Percentiles rank a stretch among this genome's conserved stretches.
Evolutionary conservation across 2,329 filamentous ascomycete genomes (phyloP).

Genomic region (Hymenoscyphus fructigenus): DNA sequence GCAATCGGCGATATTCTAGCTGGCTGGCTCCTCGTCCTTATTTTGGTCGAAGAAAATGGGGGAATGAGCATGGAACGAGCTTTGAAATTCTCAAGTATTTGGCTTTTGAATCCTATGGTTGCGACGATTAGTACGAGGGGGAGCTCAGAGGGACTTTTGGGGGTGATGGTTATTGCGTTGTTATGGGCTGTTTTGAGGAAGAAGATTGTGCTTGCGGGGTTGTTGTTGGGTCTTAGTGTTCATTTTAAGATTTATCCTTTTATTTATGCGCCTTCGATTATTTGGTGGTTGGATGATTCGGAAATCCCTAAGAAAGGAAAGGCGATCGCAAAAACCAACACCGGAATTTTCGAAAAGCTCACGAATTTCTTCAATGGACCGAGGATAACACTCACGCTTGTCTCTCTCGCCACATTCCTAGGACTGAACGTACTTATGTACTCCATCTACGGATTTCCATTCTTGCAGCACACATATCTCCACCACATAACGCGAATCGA

Average conservation of each 20-base stretch:
- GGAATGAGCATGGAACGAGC: conserved; percentile 49
- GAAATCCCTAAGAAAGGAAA: conserved; percentile 34
- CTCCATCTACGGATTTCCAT: conserved; percentile 71
- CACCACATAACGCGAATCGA: conserved; percentile 93
- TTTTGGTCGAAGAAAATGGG: conserved; percentile 45
- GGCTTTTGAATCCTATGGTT: conserved; percentile 97
- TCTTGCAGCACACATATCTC: conserved; percentile 86
- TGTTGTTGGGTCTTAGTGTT: conserved; percentile 77
- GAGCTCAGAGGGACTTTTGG: conserved; percentile 87
- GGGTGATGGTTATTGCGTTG: conserved; percentile 77
- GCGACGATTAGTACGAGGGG: conserved; percentile 94
- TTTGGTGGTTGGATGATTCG: conserved; percentile 75
- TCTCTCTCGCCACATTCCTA: conserved; percentile 72
- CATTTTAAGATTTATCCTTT: conserved; percentile 99
- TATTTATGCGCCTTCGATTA: conserved; percentile 80
- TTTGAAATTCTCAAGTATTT: conserved; percentile 78
- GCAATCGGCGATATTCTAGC: conserved; percentile 80
- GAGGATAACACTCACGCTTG: conserved; percentile 57
- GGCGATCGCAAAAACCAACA: too few relatives aligned
- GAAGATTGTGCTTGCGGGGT: conserved; percentile 64
- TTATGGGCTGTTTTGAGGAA: conserved; percentile 76
- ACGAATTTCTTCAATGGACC: conserved; percentile 50
- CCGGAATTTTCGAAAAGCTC: conserved; percentile 15
- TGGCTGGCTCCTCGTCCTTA: conserved; percentile 70
- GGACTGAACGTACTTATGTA: conserved; percentile 79